phyloP scores from a whole-genome alignment of 73 alveolate genomes.

The Paramecium tetraurelia region DNA sequence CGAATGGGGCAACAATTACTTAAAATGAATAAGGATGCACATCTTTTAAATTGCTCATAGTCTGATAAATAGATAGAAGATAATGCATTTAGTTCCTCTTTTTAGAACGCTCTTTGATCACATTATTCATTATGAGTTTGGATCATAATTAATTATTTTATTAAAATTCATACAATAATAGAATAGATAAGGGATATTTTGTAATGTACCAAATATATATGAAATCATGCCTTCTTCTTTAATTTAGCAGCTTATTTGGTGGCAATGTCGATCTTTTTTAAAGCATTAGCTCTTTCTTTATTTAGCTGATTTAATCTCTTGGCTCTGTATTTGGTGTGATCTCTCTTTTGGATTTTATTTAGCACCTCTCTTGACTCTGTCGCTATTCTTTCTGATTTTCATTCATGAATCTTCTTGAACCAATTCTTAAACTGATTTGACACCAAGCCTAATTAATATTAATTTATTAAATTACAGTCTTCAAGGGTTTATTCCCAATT shows the following conservation, averaged over 20 bases:
- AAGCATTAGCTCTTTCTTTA: slow-evolving; percentile 93
- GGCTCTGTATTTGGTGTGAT: slow-evolving; percentile 76
- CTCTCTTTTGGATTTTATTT: slow-evolving; percentile 81
- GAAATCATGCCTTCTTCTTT: slow-evolving; percentile 35
- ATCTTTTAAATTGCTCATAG: neutral
- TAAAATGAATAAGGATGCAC: slow-evolving; percentile 29
- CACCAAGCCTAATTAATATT: slow-evolving; percentile 59
- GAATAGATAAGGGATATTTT: neutral
- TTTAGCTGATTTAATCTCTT: slow-evolving; percentile 81
- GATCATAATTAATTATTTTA: slow-evolving; percentile 29
- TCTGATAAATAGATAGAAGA: slow-evolving; percentile 20
- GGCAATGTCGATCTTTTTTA: slow-evolving; percentile 84
- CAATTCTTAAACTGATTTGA: slow-evolving; percentile 86
- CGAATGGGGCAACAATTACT: slow-evolving; percentile 23
- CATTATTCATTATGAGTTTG: neutral
- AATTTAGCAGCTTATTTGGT: slow-evolving; percentile 41
- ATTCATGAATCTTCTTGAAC: slow-evolving; percentile 94
- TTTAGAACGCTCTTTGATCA: slow-evolving; percentile 6
- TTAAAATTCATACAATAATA: neutral
- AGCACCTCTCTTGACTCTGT: slow-evolving; percentile 67
- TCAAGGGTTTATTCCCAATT: slow-evolving; percentile 87
- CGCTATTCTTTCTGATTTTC: slow-evolving; percentile 96
- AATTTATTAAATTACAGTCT: slow-evolving; percentile 42
- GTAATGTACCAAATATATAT: slow-evolving; percentile 1
- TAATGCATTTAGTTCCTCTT: slow-evolving; percentile 23